A percentile compares a stretch with the other conserved stretches of the same genome.
phyloP scores from a whole-genome alignment of 208 protist species.

The Wallacemonas sp. region DNA sequence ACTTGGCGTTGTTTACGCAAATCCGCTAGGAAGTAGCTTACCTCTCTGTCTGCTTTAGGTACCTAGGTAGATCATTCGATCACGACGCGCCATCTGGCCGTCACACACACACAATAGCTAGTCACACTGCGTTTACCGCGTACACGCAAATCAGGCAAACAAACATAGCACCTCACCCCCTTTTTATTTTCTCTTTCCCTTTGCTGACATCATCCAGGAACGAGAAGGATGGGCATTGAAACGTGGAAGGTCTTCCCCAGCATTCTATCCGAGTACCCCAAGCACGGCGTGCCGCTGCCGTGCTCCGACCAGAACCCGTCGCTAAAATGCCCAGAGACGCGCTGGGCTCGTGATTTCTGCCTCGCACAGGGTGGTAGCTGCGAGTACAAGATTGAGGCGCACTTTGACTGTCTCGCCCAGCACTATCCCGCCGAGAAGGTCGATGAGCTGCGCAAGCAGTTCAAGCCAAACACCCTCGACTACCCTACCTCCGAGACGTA shows the following conservation, averaged over 20 bases:
- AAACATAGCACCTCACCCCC: too few species aligned
- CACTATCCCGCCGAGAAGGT: slow-evolving; percentile 86
- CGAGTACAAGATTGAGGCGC: slow-evolving; percentile 92
- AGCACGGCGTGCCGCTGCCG: slow-evolving; percentile 70
- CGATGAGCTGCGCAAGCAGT: slow-evolving; percentile 68
- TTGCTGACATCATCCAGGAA: slow-evolving; percentile 2
- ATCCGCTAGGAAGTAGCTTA: too few species aligned
- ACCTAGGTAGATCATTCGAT: too few species aligned
- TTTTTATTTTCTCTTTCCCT: too few species aligned
- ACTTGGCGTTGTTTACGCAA: too few species aligned
- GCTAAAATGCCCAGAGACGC: slow-evolving; percentile 78
- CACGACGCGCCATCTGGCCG: too few species aligned
- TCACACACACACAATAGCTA: too few species aligned
- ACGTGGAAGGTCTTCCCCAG: slow-evolving; percentile 80
- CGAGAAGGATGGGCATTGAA: slow-evolving; percentile 73
- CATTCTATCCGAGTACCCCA: slow-evolving; percentile 77
- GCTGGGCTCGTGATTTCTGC: slow-evolving; percentile 86
- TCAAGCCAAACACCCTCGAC: slow-evolving; percentile 83
- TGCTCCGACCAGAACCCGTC: slow-evolving; percentile 79
- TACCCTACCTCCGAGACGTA: slow-evolving; percentile 87
- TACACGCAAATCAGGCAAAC: too few species aligned
- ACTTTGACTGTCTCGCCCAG: slow-evolving; percentile 88
- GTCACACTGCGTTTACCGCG: too few species aligned
- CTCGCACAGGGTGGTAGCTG: slow-evolving; percentile 78
- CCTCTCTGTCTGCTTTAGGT: too few species aligned